Conservation (phyloP, 2,329 filamentous ascomycete genomes). For the Eutypella sp. region DNA sequence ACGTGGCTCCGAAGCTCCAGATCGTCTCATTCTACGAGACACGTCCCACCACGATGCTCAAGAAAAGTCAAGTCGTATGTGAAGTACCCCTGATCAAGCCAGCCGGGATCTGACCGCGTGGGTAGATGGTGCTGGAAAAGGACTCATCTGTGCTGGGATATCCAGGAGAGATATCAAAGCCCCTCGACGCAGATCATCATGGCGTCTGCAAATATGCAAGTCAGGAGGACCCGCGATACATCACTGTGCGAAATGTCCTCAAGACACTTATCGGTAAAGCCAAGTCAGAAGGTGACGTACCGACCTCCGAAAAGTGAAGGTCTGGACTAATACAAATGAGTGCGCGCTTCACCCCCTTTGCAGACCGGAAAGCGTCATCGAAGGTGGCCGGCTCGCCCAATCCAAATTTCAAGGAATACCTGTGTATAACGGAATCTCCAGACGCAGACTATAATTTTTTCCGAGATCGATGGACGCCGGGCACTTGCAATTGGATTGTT, state of each 20-base stretch:
- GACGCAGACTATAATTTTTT: not conserved
- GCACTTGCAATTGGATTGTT: not conserved
- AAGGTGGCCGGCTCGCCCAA: not conserved
- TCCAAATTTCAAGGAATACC: not conserved
- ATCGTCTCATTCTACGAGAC: conserved; percentile 34
- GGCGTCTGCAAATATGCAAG: conserved; percentile 24
- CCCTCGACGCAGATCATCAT: conserved; percentile 26
- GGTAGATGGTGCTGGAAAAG: conserved; percentile 18
- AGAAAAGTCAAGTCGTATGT: not conserved
- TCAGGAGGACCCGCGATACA: conserved; percentile 16
- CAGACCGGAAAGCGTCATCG: not conserved
- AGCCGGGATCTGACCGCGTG: not conserved
- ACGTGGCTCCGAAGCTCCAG: conserved; percentile 20
- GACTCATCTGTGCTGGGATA: conserved; percentile 25
- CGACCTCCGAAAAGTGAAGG: too few species aligned
- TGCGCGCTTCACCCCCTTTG: not conserved
- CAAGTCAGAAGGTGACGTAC: not conserved
- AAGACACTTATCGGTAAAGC: not conserved
- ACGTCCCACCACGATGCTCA: conserved; percentile 14
- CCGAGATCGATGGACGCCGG: not conserved
- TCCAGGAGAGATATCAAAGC: conserved; percentile 16
- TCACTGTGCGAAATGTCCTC: conserved; percentile 4
- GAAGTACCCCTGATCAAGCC: not conserved
- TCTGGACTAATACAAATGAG: not conserved
- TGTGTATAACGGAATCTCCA: not conserved